A percentile compares a stretch with the other conserved stretches of the same genome.
Conservation (phyloP, 306 rosid species). For the Leucaena leucocephala region DNA sequence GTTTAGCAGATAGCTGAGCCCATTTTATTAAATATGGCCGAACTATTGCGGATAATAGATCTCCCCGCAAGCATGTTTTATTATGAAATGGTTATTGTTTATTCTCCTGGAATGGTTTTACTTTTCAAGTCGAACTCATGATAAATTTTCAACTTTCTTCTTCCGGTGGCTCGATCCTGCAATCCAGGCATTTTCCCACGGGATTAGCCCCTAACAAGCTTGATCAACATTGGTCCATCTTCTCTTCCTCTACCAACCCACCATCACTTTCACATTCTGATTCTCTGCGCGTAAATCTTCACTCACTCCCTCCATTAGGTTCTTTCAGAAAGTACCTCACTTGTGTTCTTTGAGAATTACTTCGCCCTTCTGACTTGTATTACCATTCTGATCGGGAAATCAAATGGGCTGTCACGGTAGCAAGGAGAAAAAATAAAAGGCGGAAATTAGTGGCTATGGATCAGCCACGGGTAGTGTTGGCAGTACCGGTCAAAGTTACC, state of each 20-base stretch:
- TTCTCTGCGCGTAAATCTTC: neutral
- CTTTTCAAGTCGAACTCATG: neutral
- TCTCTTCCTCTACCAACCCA: neutral
- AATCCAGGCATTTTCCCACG: neutral
- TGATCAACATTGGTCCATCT: neutral
- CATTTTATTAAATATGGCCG: too few relatives aligned
- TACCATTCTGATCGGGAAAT: conserved; percentile 2
- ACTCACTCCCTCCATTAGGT: neutral
- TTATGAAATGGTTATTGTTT: neutral
- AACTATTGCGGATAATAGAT: too few relatives aligned
- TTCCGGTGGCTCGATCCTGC: neutral
- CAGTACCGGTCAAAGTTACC: conserved; percentile 34
- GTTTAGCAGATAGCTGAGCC: too few relatives aligned
- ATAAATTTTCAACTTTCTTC: neutral
- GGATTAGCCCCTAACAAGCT: neutral
- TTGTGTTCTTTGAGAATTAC: neutral
- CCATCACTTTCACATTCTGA: neutral
- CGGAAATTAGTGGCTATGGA: conserved; percentile 32
- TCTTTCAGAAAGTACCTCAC: neutral
- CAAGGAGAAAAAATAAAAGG: conserved; percentile 46
- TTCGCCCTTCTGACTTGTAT: neutral
- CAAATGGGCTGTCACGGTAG: conserved; percentile 75
- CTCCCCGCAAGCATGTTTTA: neutral
- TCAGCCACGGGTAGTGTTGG: conserved; percentile 28
- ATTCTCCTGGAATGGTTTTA: neutral